These are phyloP conservation scores for Phyllosticta citribraziliensis DNA, from an alignment of 2,329 filamentous ascomycete genomes.

Conservation along the genomic window DNA sequence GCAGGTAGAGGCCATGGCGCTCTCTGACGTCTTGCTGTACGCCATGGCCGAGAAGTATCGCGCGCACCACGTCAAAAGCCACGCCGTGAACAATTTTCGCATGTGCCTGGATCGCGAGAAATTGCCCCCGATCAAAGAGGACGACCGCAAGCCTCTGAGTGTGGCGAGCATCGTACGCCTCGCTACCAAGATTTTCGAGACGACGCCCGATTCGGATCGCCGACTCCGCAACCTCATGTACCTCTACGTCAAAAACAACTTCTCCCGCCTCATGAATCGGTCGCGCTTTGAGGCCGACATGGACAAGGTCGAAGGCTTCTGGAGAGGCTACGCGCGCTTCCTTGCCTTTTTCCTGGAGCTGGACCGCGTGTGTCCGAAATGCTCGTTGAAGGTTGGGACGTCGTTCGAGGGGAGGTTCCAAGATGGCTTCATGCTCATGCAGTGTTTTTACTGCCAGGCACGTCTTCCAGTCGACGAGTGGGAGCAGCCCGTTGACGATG, in stretches of 20 bases:
- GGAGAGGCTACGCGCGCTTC: not conserved
- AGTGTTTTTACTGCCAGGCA: not conserved
- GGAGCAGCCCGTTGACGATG: not conserved
- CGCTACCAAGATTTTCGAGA: not conserved
- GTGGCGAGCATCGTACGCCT: not conserved
- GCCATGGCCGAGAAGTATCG: slow-evolving; percentile 1
- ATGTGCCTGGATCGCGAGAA: not conserved
- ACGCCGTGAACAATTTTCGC: not conserved
- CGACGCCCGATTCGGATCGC: not conserved
- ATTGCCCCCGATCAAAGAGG: not conserved
- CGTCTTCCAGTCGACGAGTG: not conserved
- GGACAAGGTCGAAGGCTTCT: slow-evolving; percentile 1
- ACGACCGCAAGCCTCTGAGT: not conserved
- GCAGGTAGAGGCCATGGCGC: not conserved
- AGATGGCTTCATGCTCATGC: not conserved
- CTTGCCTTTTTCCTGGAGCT: not conserved
- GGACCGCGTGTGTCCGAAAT: not conserved
- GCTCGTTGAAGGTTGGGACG: not conserved
- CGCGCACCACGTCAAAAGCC: not conserved
- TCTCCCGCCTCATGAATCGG: not conserved
- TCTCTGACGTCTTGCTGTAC: not conserved
- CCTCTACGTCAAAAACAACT: not conserved
- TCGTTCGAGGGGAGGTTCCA: not conserved
- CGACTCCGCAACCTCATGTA: not conserved
- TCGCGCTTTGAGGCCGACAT: not conserved